Evolutionary conservation across 2,329 filamentous ascomycete genomes (phyloP).

Genomic region (Aspergillus latus): DNA sequence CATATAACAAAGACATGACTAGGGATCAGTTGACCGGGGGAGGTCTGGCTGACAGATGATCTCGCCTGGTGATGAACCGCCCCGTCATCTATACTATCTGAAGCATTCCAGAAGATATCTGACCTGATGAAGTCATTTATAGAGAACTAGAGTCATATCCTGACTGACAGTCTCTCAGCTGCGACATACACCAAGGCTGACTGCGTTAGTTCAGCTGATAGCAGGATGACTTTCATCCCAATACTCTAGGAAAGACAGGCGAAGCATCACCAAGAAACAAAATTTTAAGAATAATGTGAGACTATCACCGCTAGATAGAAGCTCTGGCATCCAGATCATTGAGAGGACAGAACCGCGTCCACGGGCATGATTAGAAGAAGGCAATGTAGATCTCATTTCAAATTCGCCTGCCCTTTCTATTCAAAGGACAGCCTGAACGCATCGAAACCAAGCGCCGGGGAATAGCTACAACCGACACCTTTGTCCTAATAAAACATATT

Average conservation of each 20-base stretch:
- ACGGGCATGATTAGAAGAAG: not conserved
- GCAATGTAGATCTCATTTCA: not conserved
- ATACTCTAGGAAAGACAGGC: not conserved
- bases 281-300: not conserved
- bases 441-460: slow-evolving; percentile 12
- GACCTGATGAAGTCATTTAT: not conserved
- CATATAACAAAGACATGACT: not conserved
- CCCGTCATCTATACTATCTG: not conserved
- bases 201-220: not conserved
- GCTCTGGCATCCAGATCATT: not conserved
- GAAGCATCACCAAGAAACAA: not conserved
- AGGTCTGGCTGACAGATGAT: slow-evolving; percentile 15
- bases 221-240: not conserved
- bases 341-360: not conserved
- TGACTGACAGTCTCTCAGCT: not conserved
- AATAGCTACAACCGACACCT: slow-evolving; percentile 20
- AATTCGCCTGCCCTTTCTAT: not conserved
- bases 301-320: not conserved
- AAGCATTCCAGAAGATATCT: not conserved
- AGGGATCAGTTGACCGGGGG: slow-evolving; percentile 16
- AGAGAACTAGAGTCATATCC: not conserved
- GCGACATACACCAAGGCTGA: slow-evolving; percentile 4
- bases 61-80: slow-evolving; percentile 14
- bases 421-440: not conserved
- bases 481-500: slow-evolving; percentile 13